A percentile compares a stretch with the other conserved stretches of the same genome.
These are phyloP conservation scores for Moniliella sp. DNA, from an alignment of 1,284 basidiomycete genomes.

Conservation along the genomic window DNA sequence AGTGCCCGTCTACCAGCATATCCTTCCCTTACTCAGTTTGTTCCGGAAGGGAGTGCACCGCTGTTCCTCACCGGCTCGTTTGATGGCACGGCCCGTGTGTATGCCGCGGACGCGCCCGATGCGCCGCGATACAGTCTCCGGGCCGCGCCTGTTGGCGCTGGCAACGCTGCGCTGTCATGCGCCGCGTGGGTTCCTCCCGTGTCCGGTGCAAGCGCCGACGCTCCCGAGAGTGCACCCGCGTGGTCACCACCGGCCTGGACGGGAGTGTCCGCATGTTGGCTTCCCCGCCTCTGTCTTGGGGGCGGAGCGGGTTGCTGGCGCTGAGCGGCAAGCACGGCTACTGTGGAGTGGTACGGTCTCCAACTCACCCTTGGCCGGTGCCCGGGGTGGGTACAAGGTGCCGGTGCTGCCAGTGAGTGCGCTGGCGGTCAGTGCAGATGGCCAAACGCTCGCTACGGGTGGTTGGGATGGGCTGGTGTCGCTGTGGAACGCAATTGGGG, in stretches of 20 bases:
- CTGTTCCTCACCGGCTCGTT: constrained; percentile 33
- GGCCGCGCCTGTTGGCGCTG: constrained; percentile 6
- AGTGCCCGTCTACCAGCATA: constrained; percentile 38
- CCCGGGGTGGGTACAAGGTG: too few species aligned
- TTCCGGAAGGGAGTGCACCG: background rate
- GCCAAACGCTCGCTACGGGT: constrained; percentile 7
- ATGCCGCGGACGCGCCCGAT: constrained; percentile 7
- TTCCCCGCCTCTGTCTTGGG: background rate
- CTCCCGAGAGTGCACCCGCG: constrained; percentile 1
- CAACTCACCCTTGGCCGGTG: background rate
- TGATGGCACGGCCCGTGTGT: constrained; percentile 27
- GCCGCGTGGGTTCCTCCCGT: constrained; percentile 42
- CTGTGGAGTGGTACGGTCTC: background rate
- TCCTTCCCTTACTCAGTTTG: background rate
- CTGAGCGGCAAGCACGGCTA: background rate
- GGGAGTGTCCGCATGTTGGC: constrained; percentile 39
- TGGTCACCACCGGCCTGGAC: constrained; percentile 63
- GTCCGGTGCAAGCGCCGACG: constrained; percentile 4
- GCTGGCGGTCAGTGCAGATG: constrained; percentile 1
- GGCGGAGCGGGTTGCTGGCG: background rate
- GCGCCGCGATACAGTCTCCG: constrained; percentile 8
- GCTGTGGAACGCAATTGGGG: constrained; percentile 12
- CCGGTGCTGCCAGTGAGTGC: background rate
- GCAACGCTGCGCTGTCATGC: constrained; percentile 46
- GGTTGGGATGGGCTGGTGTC: constrained; percentile 25